These are phyloP conservation scores for Tricholomella constricta DNA, from an alignment of 768 basidiomycete species.

Conservation along the genomic window DNA sequence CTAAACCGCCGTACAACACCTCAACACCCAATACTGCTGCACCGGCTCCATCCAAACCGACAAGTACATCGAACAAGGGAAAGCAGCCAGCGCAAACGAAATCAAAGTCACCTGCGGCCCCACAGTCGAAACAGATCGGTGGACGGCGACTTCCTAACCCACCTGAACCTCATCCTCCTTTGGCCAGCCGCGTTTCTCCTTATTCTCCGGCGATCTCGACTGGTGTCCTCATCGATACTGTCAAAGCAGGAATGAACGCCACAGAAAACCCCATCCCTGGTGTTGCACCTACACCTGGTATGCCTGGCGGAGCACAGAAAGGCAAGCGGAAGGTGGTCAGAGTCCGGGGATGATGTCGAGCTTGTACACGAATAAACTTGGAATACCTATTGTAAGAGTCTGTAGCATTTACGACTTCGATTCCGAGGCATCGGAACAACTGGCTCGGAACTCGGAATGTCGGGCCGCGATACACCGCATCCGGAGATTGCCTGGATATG, in stretches of 20 bases:
- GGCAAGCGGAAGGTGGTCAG: constrained; percentile 82
- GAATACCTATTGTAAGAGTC: background rate
- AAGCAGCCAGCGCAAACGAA: constrained; percentile 52
- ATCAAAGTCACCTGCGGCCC: constrained; percentile 41
- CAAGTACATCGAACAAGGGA: constrained; percentile 44
- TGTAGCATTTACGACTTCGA: background rate
- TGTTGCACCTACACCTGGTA: constrained; percentile 36
- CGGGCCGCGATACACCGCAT: background rate
- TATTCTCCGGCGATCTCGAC: constrained; percentile 79
- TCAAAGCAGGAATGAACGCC: constrained; percentile 84
- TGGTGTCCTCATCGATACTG: constrained; percentile 78
- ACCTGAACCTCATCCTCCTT: constrained; percentile 72
- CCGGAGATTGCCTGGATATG: constrained; percentile 15
- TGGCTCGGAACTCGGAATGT: background rate
- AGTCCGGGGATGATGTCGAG: constrained; percentile 52
- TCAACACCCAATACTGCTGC: constrained; percentile 28
- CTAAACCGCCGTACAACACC: constrained; percentile 61
- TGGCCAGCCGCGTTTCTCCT: constrained; percentile 73
- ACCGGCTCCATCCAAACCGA: constrained; percentile 30
- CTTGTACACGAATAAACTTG: background rate
- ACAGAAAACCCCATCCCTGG: constrained; percentile 48
- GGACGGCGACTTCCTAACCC: constrained; percentile 65
- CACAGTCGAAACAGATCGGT: constrained; percentile 30
- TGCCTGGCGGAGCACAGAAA: constrained; percentile 54
- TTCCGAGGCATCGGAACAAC: background rate